Conservation (phyloP, 208 protist genomes). For the Leishmania gerbilli region DNA sequence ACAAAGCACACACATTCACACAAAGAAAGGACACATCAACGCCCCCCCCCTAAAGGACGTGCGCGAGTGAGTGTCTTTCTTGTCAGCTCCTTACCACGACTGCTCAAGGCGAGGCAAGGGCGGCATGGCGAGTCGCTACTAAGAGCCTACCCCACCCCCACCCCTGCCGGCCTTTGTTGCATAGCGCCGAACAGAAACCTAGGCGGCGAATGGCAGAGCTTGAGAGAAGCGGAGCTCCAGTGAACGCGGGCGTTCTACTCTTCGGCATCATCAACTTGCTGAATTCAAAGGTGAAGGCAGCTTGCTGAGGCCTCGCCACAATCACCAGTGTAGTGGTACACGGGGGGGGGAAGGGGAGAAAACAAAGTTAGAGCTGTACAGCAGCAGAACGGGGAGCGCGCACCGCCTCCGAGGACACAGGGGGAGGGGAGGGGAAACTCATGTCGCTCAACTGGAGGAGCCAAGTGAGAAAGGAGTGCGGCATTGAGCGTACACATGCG, state of each 20-base stretch:
- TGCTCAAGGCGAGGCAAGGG: not conserved
- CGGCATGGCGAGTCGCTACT: not conserved
- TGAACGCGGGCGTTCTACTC: not conserved
- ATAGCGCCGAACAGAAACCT: not conserved
- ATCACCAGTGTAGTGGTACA: slow-evolving; percentile 5
- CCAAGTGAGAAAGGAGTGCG: not conserved
- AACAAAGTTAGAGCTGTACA: not conserved
- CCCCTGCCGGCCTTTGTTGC: not conserved
- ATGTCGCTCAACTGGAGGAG: not conserved
- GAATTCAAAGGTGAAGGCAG: not conserved
- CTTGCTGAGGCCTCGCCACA: not conserved
- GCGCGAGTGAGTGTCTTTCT: not conserved
- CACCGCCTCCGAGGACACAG: not conserved
- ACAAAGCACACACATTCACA: not conserved
- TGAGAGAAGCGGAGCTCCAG: not conserved
- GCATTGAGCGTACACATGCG: not conserved
- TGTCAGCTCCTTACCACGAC: not conserved
- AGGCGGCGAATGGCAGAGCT: not conserved
- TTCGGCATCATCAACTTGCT: not conserved
- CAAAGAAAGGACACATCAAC: not conserved
- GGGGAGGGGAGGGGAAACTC: not conserved
- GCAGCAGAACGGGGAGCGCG: not conserved
- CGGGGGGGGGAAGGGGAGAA: not conserved
- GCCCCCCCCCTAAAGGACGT: not conserved
- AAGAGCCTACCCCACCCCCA: not conserved